phyloP scores from a whole-genome alignment of 495 filamentous ascomycete genomes.

The Astrothelium macrocarpum region DNA sequence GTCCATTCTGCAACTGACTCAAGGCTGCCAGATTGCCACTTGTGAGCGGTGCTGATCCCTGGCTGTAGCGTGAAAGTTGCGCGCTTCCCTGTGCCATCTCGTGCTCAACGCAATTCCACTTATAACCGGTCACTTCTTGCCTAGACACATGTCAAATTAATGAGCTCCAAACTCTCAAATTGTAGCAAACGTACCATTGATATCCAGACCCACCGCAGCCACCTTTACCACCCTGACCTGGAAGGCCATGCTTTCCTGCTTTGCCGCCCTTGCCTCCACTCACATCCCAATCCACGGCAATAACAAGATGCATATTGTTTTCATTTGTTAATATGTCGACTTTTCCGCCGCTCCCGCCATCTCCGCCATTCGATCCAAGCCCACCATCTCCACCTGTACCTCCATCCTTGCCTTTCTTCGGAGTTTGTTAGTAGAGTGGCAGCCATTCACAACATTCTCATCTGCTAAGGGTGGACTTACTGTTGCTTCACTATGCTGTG shows the following conservation, averaged over 20 bases:
- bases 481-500: background rate
- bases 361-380: background rate
- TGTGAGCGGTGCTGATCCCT: background rate
- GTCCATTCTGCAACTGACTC: background rate
- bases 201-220: background rate
- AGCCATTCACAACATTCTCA: background rate
- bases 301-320: background rate
- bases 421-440: background rate
- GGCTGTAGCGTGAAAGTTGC: background rate
- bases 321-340: background rate
- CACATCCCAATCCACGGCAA: background rate
- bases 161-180: background rate
- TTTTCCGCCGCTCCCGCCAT: background rate
- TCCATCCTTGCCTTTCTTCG: background rate
- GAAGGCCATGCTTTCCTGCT: background rate
- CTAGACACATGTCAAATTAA: background rate
- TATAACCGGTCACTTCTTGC: background rate
- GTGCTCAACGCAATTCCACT: background rate
- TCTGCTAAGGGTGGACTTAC: background rate
- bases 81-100: background rate
- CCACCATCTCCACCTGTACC: background rate
- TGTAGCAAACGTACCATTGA: background rate
- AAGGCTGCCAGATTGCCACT: background rate
- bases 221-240: background rate
- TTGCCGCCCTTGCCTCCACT: background rate